Conservation (phyloP, 139 green algal species). For the Haematococcus lacustris region DNA sequence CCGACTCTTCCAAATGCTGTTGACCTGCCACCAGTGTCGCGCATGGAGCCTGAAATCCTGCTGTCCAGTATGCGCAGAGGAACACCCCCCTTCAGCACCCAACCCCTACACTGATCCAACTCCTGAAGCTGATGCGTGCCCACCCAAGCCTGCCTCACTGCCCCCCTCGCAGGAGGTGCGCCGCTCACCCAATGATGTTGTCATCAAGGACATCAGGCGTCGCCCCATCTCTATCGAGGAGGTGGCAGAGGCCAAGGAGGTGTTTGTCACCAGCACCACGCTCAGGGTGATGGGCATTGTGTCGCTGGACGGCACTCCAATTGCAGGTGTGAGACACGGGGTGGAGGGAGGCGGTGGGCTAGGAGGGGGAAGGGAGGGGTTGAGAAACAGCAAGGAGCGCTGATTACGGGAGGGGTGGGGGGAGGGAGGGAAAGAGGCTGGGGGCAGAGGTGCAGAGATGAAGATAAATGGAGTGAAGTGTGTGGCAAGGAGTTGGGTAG, state of each 20-base stretch:
- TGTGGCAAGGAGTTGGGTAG: neutral
- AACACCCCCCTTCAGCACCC: no score
- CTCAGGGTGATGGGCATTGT: constrained; percentile 5
- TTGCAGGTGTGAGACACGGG: neutral
- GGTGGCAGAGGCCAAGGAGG: constrained; percentile 25
- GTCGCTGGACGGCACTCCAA: neutral
- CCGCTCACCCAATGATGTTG: constrained; percentile 27
- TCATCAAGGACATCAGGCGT: constrained; percentile 10
- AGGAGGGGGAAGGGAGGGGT: neutral
- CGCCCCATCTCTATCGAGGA: constrained; percentile 22
- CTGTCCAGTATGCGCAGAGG: no score
- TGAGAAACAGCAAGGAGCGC: neutral
- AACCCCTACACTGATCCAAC: no score
- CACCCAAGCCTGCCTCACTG: neutral
- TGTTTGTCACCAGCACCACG: constrained; percentile 12
- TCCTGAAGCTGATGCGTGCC: neutral
- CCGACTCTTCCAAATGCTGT: no score
- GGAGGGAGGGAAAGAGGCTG: neutral
- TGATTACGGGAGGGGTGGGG: neutral
- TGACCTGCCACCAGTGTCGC: no score
- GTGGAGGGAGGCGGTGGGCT: neutral
- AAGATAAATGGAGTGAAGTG: neutral
- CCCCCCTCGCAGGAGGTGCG: constrained; percentile 18
- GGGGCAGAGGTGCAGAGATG: neutral
- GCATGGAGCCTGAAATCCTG: no score